Evolutionary conservation across 352 stramenopile genomes (phyloP), one percentile per base, ranked within the genome.

Genomic region (Poterioochromonas sp.): DNA sequence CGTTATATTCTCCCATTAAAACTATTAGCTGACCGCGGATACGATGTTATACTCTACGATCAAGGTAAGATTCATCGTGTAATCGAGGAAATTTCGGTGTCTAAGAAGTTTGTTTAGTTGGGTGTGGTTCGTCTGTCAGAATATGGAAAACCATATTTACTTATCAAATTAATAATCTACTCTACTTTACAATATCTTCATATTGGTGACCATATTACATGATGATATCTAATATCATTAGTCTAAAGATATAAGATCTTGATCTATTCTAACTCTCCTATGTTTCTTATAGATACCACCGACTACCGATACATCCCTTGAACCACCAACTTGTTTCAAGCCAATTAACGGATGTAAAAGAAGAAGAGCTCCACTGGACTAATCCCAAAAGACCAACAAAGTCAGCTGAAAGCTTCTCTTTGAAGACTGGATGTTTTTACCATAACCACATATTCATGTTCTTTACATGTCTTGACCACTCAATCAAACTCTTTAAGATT

Each of bases 141-240:
- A 58, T 58, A 58, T 58, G 47, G 47, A 58, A 58, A 58, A 58
- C 47, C 47, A 58, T 58, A 58, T 58, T 58, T 58, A 58, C 47
- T 58, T 58, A 58, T 58, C 47, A 58, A 58, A 58, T 58, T 58
- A 58, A 58, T 58, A 58, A 58, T 58, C 47, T 58, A 58, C 47
- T 58, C 47, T 58, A 58, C 47, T 58, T 58, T 58, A 58, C 47
- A 58, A 58, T 58, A 58, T 58, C 47, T 58, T 58, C 47, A 58
- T 58, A 58, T 58, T 58, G 47, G 47, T 58, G 47, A 58, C 47
- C 47, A 58, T 58, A 58, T 58, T 58, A 58, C 47, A 58, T 58
- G 47, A 58, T 58, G 47, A 58, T 58, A 58, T 58, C 47, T 58
- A 58, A 58, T 58, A 58, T 58, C 47, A 58, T 58, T 58, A 58